These are phyloP conservation scores for Apophysomyces sp. DNA, from an alignment of 371 early-diverging fungal genomes.

Conservation along the genomic window DNA sequence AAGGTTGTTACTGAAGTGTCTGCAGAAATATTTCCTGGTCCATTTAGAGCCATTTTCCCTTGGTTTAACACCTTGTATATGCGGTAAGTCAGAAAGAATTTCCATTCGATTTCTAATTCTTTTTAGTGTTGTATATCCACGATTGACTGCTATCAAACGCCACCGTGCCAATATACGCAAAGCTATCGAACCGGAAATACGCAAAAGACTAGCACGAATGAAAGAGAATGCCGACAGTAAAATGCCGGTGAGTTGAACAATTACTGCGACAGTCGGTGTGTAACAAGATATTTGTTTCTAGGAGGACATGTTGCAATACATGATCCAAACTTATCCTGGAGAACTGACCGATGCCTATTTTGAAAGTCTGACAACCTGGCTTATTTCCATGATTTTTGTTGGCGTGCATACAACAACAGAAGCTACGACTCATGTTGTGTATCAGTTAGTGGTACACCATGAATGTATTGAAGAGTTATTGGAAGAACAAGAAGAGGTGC, in stretches of 20 bases:
- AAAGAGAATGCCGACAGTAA: background rate
- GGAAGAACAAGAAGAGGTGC: constrained; percentile 39
- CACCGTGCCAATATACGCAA: background rate
- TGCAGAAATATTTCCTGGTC: constrained; percentile 10
- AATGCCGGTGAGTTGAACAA: background rate
- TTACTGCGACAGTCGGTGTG: too few species aligned
- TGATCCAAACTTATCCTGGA: constrained; percentile 13
- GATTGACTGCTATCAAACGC: background rate
- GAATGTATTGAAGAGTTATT: constrained; percentile 32
- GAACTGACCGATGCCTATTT: constrained; percentile 14
- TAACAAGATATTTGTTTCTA: too few species aligned
- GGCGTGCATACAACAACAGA: constrained; percentile 44
- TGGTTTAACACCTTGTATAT: constrained; percentile 20
- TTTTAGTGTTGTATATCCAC: background rate
- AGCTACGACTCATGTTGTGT: constrained; percentile 26
- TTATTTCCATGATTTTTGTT: constrained; percentile 34
- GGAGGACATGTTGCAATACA: constrained; percentile 12
- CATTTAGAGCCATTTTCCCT: constrained; percentile 22
- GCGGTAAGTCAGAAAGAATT: too few species aligned
- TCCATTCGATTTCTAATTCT: too few species aligned
- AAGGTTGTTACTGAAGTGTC: constrained; percentile 22
- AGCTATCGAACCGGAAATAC: constrained; percentile 2
- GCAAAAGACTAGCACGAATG: background rate
- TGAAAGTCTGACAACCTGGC: constrained; percentile 8
- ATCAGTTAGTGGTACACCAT: constrained; percentile 40